Base-by-base conservation (phyloP, 345 rosid species). In the Melastoma malabathricum region DNA sequence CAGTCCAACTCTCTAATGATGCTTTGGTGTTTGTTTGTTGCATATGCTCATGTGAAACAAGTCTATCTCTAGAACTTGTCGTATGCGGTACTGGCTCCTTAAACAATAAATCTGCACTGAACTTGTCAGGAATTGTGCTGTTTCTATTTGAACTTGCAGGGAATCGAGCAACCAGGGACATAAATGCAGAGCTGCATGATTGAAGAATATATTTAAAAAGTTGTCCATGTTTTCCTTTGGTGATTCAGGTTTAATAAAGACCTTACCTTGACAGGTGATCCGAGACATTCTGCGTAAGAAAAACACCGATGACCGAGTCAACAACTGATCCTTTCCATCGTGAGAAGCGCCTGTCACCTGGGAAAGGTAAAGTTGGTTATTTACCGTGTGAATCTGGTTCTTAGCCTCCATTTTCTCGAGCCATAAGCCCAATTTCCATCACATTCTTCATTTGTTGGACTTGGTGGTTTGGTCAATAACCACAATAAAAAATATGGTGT, bases 241-340 rank as follows among this genome's bases (percentile, higher is more conserved):
- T 2, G 41, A 34, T 34, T 34, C 41, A 6, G 41, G 41, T 6
- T 34, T 34, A 34, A 12, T 5, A 34, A 34, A 34, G 9, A 6
- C 41, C 47, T 64, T 75, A 90, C 98, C 98, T 90, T 60, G 98
- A 90, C 43, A 90, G 96, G 59, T 86, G 96, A 67, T 90, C 98
- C 25, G 98, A 73, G 55, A 90, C 98, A 62, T 90, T 90, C 52
- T 90, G 98, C 31, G 98, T 90, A 20, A 90, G 83, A 74, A 86
- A 90, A 39, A 90, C 98, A 61, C 98, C 98, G 47, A 90, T 74
- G 41, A 90, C 96, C 0, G 98, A 90, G 69, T 90, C 98, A 59
- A 90, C 96, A 61, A 90, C 94, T 2, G 98, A 90, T 54, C 98
- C 98, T 66, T 90, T 90, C 98, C 98, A 90, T 64, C 72, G 75